Base-by-base conservation (phyloP, 2,329 filamentous ascomycete species). In the Elsinoe australis region DNA sequence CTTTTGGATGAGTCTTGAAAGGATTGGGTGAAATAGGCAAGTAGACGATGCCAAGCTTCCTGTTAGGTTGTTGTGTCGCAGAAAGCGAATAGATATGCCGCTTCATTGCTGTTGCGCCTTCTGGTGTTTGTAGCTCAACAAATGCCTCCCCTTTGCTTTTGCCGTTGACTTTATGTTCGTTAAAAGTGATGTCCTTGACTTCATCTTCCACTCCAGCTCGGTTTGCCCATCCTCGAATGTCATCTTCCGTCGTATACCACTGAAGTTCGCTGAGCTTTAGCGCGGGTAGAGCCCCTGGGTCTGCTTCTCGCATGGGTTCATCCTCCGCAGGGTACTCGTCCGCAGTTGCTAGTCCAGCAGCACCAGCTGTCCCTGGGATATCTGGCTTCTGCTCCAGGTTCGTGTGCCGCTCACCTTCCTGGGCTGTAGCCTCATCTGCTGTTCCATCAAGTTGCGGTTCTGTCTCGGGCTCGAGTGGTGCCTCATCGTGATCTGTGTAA, bases 221-320 rank as follows among this genome's bases (percentile, higher is more conserved):
- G 55, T 81, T 80, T 18, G 85, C 75, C 86, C 88, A 95, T 44
- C 84, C 85, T 47, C 92, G 84, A 49, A 98, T 79, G 58, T 96
- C 88, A 61, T 98, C 92, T 62, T 98, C 92, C 2, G 85, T 94
- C 22, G 82, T 89, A 90, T 90, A 96, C 92, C 92, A 98, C 64
- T 86, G 85, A 7, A 98, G 72, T 42, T 96, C 92, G 2, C 87
- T 89, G 47, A 96, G 79, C 64, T 94, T 80, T 22, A 96, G 69
- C 0, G 89, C 88, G 18, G 80, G 72, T 4, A 77, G 80, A 2
- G 80, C 80, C 53, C 75, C 74, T 1, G 74, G 73, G 51, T 82
- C 79, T 4, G 73, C 51, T 28, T 59, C 54, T 17, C 54, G 46
- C 47, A 19, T 3, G 6, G 79, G 75, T 46, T 76, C 73, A 33